Conservation (phyloP, 2,329 filamentous ascomycete species). For the Xylaria multiplex region DNA sequence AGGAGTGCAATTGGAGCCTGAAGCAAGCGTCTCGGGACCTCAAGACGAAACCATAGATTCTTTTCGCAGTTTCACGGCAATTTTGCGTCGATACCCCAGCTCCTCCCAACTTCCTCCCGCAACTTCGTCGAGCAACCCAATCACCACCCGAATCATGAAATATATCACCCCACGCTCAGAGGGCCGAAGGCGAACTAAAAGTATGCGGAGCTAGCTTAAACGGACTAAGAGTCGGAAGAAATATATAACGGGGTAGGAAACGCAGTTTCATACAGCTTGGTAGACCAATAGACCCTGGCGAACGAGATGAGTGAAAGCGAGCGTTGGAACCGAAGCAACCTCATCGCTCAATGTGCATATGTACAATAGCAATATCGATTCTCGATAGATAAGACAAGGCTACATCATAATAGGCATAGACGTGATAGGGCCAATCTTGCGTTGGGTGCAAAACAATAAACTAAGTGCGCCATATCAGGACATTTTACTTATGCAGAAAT, state of each 20-base stretch:
- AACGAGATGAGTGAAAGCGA: slow-evolving; percentile 26
- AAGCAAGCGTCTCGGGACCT: slow-evolving; percentile 70
- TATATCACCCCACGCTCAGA: neutral
- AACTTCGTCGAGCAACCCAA: slow-evolving; percentile 17
- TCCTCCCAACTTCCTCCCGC: slow-evolving; percentile 8
- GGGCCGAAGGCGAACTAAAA: neutral
- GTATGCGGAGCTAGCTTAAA: slow-evolving; percentile 1
- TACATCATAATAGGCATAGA: slow-evolving; percentile 24
- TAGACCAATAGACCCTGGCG: slow-evolving; percentile 26
- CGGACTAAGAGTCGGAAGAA: slow-evolving; percentile 6
- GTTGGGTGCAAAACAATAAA: neutral
- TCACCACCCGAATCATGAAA: slow-evolving; percentile 21
- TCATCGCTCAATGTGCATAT: slow-evolving; percentile 34
- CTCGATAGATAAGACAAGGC: slow-evolving; percentile 36
- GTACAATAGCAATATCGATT: slow-evolving; percentile 37
- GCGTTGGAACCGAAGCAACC: slow-evolving; percentile 24
- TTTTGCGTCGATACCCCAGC: slow-evolving; percentile 15
- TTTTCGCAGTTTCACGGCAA: neutral
- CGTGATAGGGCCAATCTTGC: slow-evolving; percentile 11
- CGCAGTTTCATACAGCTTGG: slow-evolving; percentile 19
- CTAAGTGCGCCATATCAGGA: neutral
- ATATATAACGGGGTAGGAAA: slow-evolving; percentile 17
- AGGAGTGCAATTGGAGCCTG: slow-evolving; percentile 91
- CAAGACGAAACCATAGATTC: slow-evolving; percentile 58
- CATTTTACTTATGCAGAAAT: neutral